A percentile compares a stretch with the other conserved stretches of the same genome.
Conservation (phyloP, 1,284 basidiomycete species). For the Cutaneotrichosporon mucoides region DNA sequence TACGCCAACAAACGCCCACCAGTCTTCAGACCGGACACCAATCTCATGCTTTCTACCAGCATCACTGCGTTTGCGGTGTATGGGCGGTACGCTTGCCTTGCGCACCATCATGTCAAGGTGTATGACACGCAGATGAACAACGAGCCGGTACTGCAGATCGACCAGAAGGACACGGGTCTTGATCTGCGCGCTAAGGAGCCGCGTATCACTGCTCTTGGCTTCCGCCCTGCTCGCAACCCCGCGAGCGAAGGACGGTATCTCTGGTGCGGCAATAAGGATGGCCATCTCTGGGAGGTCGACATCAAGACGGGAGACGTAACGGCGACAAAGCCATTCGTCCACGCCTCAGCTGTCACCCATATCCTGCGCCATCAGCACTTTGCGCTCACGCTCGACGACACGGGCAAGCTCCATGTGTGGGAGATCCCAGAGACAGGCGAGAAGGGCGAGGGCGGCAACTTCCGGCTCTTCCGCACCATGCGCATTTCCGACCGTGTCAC, state of each 20-base stretch:
- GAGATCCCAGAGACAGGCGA: conserved; percentile 34
- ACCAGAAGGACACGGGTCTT: conserved; percentile 59
- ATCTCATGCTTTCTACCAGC: conserved; percentile 41
- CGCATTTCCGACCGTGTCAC: conserved; percentile 75
- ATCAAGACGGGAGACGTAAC: conserved; percentile 56
- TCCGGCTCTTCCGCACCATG: conserved; percentile 56
- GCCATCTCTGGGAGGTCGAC: conserved; percentile 77
- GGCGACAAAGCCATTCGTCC: conserved; percentile 59
- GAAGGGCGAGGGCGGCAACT: conserved; percentile 35
- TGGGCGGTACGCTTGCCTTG: conserved; percentile 62
- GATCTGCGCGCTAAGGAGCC: conserved; percentile 60
- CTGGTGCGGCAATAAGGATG: conserved; percentile 87
- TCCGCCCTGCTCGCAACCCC: conserved; percentile 57
- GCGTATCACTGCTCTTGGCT: conserved; percentile 70
- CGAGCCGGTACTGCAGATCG: conserved; percentile 54
- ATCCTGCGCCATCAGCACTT: conserved; percentile 65
- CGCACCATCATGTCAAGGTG: conserved; percentile 61
- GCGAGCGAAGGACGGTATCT: conserved; percentile 54
- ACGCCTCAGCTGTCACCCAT: conserved; percentile 62
- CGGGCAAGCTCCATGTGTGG: conserved; percentile 74
- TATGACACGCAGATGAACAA: conserved; percentile 46
- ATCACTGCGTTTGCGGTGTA: conserved; percentile 58
- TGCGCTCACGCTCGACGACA: conserved; percentile 80
- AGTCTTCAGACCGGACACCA: conserved; percentile 43
- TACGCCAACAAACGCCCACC: conserved; percentile 77